These are phyloP conservation scores for Dictyostelium capitatum DNA, from an alignment of 78 protist genomes.

Conservation along the genomic window DNA sequence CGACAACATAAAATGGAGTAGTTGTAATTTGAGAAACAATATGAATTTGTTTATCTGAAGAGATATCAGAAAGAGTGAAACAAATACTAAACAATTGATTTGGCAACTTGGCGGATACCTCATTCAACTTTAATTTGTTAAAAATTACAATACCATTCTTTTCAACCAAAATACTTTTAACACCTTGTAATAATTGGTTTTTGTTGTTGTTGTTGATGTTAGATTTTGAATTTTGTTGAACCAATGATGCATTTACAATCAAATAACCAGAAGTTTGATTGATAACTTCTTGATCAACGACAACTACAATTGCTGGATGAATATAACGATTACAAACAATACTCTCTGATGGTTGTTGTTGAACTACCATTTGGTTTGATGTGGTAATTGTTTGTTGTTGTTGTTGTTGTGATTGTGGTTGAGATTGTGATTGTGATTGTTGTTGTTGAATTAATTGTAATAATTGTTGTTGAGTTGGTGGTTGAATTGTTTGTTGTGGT, in stretches of 20 bases:
- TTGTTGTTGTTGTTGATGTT: neutral
- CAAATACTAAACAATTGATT: constrained; percentile 37
- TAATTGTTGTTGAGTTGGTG: neutral
- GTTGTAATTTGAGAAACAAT: constrained; percentile 18
- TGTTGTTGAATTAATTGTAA: neutral
- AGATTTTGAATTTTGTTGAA: constrained; percentile 1
- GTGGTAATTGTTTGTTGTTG: neutral
- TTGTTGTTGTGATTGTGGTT: neutral
- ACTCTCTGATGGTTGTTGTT: constrained; percentile 64
- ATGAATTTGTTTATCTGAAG: constrained; percentile 46
- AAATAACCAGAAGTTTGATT: constrained; percentile 28
- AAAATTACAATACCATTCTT: constrained; percentile 43
- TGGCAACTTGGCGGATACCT: neutral
- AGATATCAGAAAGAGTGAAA: constrained; percentile 46
- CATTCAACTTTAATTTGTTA: constrained; percentile 23
- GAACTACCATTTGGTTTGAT: neutral
- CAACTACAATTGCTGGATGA: constrained; percentile 48
- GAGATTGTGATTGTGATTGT: neutral
- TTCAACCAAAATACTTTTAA: constrained; percentile 54
- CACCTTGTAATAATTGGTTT: constrained; percentile 73
- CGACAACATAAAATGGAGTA: constrained; percentile 30
- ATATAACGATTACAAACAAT: constrained; percentile 56
- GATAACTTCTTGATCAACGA: constrained; percentile 55
- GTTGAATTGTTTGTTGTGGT: neutral
- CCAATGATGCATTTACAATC: constrained; percentile 64